These are phyloP conservation scores for Groenewaldozyma salmanticensis DNA, from an alignment of 805 yeast genomes.

Conservation along the genomic window DNA sequence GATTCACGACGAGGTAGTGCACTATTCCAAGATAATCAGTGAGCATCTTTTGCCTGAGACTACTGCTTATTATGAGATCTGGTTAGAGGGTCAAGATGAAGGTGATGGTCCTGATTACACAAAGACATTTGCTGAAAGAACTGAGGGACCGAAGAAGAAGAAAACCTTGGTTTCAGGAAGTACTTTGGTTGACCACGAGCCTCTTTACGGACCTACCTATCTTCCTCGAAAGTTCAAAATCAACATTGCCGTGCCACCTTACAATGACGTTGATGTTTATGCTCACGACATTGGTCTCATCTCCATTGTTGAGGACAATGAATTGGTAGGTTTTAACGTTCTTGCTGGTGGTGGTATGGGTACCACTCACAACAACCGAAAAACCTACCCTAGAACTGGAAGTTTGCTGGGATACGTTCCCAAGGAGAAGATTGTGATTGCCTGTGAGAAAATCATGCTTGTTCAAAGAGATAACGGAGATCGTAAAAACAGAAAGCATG, in stretches of 20 bases:
- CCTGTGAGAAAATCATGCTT: slow-evolving; percentile 84
- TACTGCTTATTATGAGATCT: slow-evolving; percentile 93
- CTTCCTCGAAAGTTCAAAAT: slow-evolving; percentile 94
- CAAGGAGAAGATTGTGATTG: slow-evolving; percentile 58
- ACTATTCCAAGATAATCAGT: slow-evolving; percentile 54
- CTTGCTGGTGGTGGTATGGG: slow-evolving; percentile 99
- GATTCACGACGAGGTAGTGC: slow-evolving; percentile 66
- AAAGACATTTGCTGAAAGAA: slow-evolving; percentile 52
- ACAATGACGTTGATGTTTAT: slow-evolving; percentile 92
- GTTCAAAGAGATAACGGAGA: slow-evolving; percentile 95
- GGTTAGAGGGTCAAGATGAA: slow-evolving; percentile 82
- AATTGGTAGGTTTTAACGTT: slow-evolving; percentile 74
- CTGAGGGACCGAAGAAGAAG: slow-evolving; percentile 69
- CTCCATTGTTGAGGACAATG: slow-evolving; percentile 62
- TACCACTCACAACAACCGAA: slow-evolving; percentile 89
- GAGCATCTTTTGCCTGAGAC: slow-evolving; percentile 82
- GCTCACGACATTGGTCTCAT: slow-evolving; percentile 91
- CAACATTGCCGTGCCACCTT: slow-evolving; percentile 92
- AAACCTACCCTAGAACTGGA: slow-evolving; percentile 94
- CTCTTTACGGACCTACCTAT: slow-evolving; percentile 76
- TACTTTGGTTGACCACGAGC: slow-evolving; percentile 72
- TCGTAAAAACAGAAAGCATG: slow-evolving; percentile 93
- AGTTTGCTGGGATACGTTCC: slow-evolving; percentile 71
- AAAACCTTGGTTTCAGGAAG: slow-evolving; percentile 82
- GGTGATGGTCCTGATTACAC: slow-evolving; percentile 60